Percentiles rank a stretch among this genome's conserved stretches.
Conservation (phyloP, 2,329 filamentous ascomycete genomes). For the Hymenoscyphus fraxineus region DNA sequence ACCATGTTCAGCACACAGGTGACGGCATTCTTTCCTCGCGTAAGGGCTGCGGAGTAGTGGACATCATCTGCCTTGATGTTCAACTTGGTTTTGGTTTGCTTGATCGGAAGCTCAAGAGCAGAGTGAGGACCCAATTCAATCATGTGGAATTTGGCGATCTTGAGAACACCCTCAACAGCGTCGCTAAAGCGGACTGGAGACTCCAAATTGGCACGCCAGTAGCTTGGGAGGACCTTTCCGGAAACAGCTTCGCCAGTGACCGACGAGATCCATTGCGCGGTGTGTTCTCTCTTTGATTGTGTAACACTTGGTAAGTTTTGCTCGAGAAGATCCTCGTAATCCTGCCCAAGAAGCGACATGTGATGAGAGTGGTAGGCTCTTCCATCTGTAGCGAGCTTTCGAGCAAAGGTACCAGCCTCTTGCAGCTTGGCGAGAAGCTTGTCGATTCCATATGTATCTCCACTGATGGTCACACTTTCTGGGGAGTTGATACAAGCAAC, state of each 20-base stretch:
- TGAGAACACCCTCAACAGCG: constrained; percentile 4
- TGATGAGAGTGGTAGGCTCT: constrained; percentile 19
- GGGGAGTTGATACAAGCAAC: constrained; percentile 33
- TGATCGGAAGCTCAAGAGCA: constrained; percentile 19
- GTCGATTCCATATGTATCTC: constrained; percentile 16
- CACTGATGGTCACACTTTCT: constrained; percentile 27
- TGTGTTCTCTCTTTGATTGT: not conserved
- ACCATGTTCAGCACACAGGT: constrained; percentile 10
- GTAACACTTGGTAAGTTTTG: not conserved
- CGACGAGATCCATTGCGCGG: constrained; percentile 11
- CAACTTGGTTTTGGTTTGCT: constrained; percentile 9
- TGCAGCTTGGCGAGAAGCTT: not conserved
- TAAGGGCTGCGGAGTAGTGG: constrained; percentile 14
- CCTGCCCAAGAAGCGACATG: constrained; percentile 8
- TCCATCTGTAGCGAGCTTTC: constrained; percentile 14
- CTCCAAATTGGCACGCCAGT: constrained; percentile 16
- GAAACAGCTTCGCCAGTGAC: constrained; percentile 7
- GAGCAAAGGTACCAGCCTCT: constrained; percentile 19
- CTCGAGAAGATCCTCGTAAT: constrained; percentile 10
- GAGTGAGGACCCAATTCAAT: constrained; percentile 26
- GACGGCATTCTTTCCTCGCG: constrained; percentile 9
- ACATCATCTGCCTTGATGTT: not conserved
- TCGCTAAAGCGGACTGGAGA: constrained; percentile 16
- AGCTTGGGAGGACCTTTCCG: constrained; percentile 2
- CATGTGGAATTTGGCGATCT: not conserved